Base-by-base conservation (phyloP, 2,329 filamentous ascomycete genomes). In the Davidsoniella australis region DNA sequence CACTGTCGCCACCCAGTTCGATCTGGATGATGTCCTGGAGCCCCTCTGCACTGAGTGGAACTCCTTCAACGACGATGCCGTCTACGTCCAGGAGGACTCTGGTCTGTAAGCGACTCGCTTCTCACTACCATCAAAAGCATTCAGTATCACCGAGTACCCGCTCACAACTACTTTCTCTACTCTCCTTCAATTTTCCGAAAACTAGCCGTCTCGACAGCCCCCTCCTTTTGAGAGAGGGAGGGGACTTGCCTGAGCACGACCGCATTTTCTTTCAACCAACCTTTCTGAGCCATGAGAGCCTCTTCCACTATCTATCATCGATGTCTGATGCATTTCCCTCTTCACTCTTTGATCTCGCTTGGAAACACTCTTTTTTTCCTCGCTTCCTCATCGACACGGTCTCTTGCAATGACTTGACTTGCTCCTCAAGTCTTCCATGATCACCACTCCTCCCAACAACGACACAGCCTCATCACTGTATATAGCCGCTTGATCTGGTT, bases 51-150 rank as follows among this genome's bases (percentile, higher is more conserved):
- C 41, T 9, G 39, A 43, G 36, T 55, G 54, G 54, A 47, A 50
- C 40, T 14, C 45, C 24, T 55, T 53, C 47, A 50, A 55, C 20
- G 53, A 42, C 9, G 50, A 49, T 4, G 41, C 51, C 20, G n/a
- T 40, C 36, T 53, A 50, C 51, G 41, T 48, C 44, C 53, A 55
- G 51, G 51, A 49, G 26, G 54, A 55, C 49, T 55, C 54, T 16
- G 54, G 54, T 18, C 44, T 55, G 41, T 53, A 53, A 53, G 24
- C 33, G 37, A 12, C 24, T 48, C 26, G n/a, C n/a, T n/a, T n/a
- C n/a, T n/a, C n/a, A n/a, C n/a, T 8, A 8, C 18, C 40, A 42
- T 14, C 18, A 6, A 9, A 42, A 14, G 8, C 5, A 33, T 33
- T 3, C 26, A 33, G 26, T 6, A 33, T 33, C 26, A 12, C 26